Evolutionary conservation across 2,329 filamentous ascomycete species (phyloP), one percentile per base, ranked within the genome.

Genomic region (Claviceps spartinae): DNA sequence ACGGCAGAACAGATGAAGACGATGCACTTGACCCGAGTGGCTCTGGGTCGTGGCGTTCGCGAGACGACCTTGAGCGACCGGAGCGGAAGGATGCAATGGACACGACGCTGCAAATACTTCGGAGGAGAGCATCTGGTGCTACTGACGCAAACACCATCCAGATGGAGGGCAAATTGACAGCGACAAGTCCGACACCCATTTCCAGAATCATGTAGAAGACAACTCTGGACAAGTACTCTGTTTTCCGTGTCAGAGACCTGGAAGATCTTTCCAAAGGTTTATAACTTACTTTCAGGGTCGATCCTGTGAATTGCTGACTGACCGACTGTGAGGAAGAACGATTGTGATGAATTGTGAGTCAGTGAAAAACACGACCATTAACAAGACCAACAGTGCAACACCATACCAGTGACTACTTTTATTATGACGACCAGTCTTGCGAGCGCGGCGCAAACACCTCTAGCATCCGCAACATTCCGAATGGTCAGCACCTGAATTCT

Each of bases 141-240:
- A 54, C 24, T 9, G 50, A 49, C 6, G 41, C 48, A 22, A 56
- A 54, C 13, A 53, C 51, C 20, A 56, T 34, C 51, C 53, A 55
- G 22, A 53, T 44, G n/a, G 55, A 56, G 13, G 55, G 55, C 7
- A 56, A 43, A 26, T 53, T 53, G 30, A 55, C 38, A 18, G 55
- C 55, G 13, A 54, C 48, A 6, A 55, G 41, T 2, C 46, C 50
- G 16, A 55, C 47, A 13, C 55, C 55, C 20, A 50, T 54, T 38
- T 54, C 53, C 9, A 56, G 38, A 26, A 47, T 51, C 2, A 43
- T 37, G 30, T 47, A 56, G 48, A 52, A 56, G n/a, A 53, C 11
- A 16, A 49, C 22, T 44, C 48, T 52, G 22, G 52, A 52, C 13
- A 44, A 24, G 16, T 22, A 41, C 11, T 40, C 54, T 56, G 40